Evolutionary conservation across 1,284 basidiomycete species (phyloP).

Genomic region (Tylopilus sp.): DNA sequence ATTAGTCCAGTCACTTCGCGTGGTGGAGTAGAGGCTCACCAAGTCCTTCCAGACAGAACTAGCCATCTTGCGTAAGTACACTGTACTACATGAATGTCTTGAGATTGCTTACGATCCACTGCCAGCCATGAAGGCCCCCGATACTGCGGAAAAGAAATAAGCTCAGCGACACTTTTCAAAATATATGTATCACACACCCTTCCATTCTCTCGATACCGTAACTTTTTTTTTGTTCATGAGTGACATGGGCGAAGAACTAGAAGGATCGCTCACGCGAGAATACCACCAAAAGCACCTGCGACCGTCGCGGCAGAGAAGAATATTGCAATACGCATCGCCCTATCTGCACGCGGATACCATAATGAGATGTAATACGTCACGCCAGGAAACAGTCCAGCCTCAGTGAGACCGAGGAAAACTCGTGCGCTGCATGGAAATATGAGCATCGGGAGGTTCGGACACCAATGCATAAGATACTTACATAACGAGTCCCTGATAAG

Average conservation of each 20-base stretch:
- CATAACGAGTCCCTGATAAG: conserved; percentile 32
- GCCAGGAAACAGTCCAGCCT: conserved; percentile 53
- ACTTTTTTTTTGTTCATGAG: conserved; percentile 13
- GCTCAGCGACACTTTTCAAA: neutral
- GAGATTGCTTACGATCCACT: conserved; percentile 44
- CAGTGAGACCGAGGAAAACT: conserved; percentile 50
- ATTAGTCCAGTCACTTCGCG: neutral
- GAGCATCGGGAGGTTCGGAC: conserved; percentile 1
- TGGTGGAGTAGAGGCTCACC: conserved; percentile 13
- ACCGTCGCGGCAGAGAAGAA: conserved; percentile 58
- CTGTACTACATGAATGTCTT: no score
- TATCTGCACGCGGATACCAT: conserved; percentile 51
- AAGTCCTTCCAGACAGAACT: conserved; percentile 36
- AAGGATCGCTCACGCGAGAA: conserved; percentile 30
- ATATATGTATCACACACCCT: conserved; percentile 34
- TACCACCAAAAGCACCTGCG: conserved; percentile 45
- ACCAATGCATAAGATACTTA: conserved; percentile 2
- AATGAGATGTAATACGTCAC: conserved; percentile 53
- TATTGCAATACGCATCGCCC: conserved; percentile 50
- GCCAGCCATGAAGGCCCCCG: conserved; percentile 39
- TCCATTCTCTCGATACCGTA: conserved; percentile 35
- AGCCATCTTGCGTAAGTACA: neutral
- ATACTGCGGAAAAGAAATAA: conserved; percentile 26
- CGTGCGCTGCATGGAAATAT: conserved; percentile 37
- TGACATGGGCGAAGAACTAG: neutral